Evolutionary conservation across 495 filamentous ascomycete genomes (phyloP), one percentile per base, ranked within the genome.

Genomic region (Penicillium parvum): DNA sequence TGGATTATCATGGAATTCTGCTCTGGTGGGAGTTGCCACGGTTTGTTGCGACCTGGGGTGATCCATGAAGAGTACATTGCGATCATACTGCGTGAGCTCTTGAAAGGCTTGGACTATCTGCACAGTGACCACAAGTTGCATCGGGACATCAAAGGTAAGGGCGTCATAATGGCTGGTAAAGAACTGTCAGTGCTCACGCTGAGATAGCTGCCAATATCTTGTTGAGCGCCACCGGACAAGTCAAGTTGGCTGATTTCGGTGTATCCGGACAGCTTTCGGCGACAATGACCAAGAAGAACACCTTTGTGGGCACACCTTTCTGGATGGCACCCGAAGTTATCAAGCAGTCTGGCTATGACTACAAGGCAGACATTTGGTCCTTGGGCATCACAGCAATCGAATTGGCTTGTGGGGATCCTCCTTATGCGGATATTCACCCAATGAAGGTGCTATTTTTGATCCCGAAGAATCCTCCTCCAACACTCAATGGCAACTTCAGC

Each of bases 311-410:
- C 10, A 97, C 92, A 2, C 92, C 92, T 1, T 98, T 96, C 66
- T 98, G 92, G 92, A 98, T 98, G 92, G 92, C 92, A 4, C 92
- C 92, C 7, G 92, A 98, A 63, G 92, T 98, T 21, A 98, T 98
- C 64, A 95, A 95, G 70, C 90, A 95, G 60, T 92, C 88, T 37
- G 92, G 92, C 28, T 98, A 98, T 65, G 91, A 96, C 55, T 90
- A 95, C 68, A 98, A 97, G 69, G 94, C 92, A 5, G 92, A 98
- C 59, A 95, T 98, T 43, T 98, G 92, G 92, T 97, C 94, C 17
- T 69, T 98, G n/a, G 92, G 92, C 8, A 97, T 98, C 55, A 97
- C 92, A 0, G 91, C 92, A 4, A 81, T 98, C 40, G 92, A 98
- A 58, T 65, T 98, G 46, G 90, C 90, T 30, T 83, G 83, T 49